phyloP scores from a whole-genome alignment of 441 rosid genomes.

The Pelargonium myrrhifolium region DNA sequence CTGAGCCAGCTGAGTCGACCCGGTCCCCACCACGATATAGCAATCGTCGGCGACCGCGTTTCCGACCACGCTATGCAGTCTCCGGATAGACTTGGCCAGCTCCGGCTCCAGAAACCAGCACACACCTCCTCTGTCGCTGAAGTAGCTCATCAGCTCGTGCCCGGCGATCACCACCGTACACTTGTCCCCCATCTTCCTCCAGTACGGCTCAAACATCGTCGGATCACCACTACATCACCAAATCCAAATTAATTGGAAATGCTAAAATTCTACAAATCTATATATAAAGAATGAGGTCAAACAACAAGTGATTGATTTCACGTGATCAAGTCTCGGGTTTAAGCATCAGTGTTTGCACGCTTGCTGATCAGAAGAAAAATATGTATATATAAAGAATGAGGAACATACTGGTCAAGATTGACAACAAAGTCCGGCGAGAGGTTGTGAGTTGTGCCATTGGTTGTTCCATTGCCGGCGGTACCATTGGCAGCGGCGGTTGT shows the following conservation, averaged over 20 bases:
- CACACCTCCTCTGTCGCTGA: slow-evolving; percentile 39
- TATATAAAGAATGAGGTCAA: too few relatives aligned
- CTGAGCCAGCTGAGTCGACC: slow-evolving; percentile 68
- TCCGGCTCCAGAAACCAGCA: slow-evolving; percentile 78
- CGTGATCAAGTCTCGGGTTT: too few relatives aligned
- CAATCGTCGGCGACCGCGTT: slow-evolving; percentile 55
- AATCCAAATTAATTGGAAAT: too few relatives aligned
- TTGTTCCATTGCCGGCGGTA: slow-evolving; percentile 1
- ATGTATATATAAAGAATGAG: neutral
- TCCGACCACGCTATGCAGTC: slow-evolving; percentile 52
- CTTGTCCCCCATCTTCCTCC: slow-evolving; percentile 54
- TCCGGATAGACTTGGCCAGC: slow-evolving; percentile 49
- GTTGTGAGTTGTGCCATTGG: slow-evolving; percentile 6
- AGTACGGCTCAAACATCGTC: slow-evolving; percentile 53
- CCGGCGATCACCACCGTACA: slow-evolving; percentile 56
- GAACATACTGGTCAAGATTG: slow-evolving; percentile 42
- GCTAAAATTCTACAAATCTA: too few relatives aligned
- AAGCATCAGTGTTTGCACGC: too few relatives aligned
- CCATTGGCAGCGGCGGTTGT: neutral
- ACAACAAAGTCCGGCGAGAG: slow-evolving; percentile 24
- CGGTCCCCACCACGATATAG: slow-evolving; percentile 66
- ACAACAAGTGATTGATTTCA: too few relatives aligned
- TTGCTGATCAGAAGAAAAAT: too few relatives aligned
- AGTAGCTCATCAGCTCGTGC: slow-evolving; percentile 72
- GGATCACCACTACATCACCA: slow-evolving; percentile 66